Base-by-base conservation (phyloP, 2,329 filamentous ascomycete genomes). In the Cladosporium austrohemisphaericum region DNA sequence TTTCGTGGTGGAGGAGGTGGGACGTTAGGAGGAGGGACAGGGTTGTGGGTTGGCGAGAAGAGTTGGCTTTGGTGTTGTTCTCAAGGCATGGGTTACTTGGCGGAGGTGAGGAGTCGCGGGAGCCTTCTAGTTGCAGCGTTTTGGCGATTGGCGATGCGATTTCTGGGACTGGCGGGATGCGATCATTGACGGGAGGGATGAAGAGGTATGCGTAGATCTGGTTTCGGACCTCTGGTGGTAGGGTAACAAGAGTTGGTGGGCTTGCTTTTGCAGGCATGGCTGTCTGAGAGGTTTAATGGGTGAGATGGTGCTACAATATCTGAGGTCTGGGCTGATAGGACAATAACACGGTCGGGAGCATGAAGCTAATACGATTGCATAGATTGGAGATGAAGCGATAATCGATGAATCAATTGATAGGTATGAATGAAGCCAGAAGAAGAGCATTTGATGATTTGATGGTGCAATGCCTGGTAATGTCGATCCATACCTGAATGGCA, bases 1-100 rank as follows among this genome's bases (percentile, higher is more conserved):
- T 59, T 59, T 65, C 63, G 22, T 44, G 22, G 54, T 62, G 51
- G 19, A 53, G 47, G n/a, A 41, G 51, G 22, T 29, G 51, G 35
- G 33, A 51, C 8, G 43, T 47, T 20, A 45, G 51, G 33, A 53
- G 48, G 10, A 28, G 19, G 25, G 16, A 20, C 14, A 47, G 25
- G 9, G 7, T 16, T 28, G 33, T 20, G 25, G 33, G 33, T 6
- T 31, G 33, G 25, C 8, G 33, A 7, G 26, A 5, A 10, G 18
- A 4, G 10, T 25, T 9, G 13, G 18, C 20, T 10, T 2, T 25
- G 37, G 22, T 10, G 32, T 37, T 18, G n/a, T 4, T 13, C 3
- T 49, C 41, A 49, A 48, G 5, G 20, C 16, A 14, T 52, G 45
- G 13, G 11, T 11, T n/a, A 11, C 33, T 22, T 9, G 20, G 18